These are phyloP conservation scores for Ophiostoma sp. DNA, from an alignment of 2,329 filamentous ascomycete species.

Conservation along the genomic window DNA sequence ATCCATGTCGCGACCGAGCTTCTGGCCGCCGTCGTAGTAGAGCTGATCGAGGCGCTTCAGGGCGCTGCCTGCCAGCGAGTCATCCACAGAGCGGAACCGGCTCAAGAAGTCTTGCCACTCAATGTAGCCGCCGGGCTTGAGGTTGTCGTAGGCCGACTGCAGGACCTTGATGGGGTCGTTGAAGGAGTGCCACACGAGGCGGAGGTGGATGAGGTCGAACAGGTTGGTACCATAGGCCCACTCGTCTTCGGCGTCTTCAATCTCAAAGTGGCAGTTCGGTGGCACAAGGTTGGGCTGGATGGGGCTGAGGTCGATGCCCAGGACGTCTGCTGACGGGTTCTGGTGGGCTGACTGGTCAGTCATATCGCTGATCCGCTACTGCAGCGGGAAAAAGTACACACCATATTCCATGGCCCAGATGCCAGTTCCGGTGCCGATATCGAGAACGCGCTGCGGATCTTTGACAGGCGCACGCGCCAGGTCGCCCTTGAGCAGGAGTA, in stretches of 20 bases:
- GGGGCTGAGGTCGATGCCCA: constrained; percentile 47
- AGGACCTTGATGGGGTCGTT: constrained; percentile 25
- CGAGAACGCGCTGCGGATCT: constrained; percentile 26
- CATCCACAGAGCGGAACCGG: constrained; percentile 32
- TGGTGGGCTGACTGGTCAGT: constrained; percentile 33
- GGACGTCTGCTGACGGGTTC: constrained; percentile 39
- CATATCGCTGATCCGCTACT: no score
- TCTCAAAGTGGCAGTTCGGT: constrained; percentile 57
- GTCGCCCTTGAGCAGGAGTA: constrained; percentile 25
- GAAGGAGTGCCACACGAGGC: constrained; percentile 31
- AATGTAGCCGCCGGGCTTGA: constrained; percentile 34
- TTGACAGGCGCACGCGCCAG: constrained; percentile 27
- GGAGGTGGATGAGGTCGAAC: constrained; percentile 57
- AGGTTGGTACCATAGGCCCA: constrained; percentile 42
- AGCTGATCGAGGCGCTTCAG: constrained; percentile 33
- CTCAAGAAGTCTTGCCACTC: constrained; percentile 36
- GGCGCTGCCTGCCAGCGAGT: constrained; percentile 32
- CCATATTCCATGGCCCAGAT: constrained; percentile 25
- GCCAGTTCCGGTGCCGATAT: constrained; percentile 25
- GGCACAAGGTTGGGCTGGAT: constrained; percentile 50
- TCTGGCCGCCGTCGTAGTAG: constrained; percentile 30
- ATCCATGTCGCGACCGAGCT: constrained; percentile 33
- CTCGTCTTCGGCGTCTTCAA: constrained; percentile 54
- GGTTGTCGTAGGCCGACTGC: constrained; percentile 32
- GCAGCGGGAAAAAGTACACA: background rate